These are phyloP conservation scores for Ceratobasidium theobromae DNA, from an alignment of 1,284 basidiomycete species.

Conservation along the genomic window DNA sequence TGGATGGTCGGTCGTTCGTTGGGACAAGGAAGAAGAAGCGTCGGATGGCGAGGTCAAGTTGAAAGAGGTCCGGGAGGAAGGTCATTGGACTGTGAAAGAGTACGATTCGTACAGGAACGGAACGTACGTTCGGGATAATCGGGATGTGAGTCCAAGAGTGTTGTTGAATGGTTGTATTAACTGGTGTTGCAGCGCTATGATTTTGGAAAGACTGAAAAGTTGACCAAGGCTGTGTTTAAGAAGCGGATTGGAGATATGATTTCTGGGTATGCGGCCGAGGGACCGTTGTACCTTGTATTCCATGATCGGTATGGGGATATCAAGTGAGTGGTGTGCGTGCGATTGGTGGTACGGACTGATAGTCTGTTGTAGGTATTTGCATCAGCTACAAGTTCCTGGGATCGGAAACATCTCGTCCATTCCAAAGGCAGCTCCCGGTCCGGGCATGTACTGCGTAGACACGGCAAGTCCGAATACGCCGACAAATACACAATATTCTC, in stretches of 20 bases:
- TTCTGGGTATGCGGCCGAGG: slow-evolving; percentile 46
- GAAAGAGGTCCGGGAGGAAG: slow-evolving; percentile 39
- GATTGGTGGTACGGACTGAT: neutral
- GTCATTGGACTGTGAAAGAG: slow-evolving; percentile 69
- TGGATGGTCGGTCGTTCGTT: slow-evolving; percentile 64
- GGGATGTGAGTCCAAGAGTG: slow-evolving; percentile 51
- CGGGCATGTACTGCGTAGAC: slow-evolving; percentile 66
- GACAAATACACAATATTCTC: neutral
- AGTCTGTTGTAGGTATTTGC: slow-evolving; percentile 52
- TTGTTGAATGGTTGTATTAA: neutral
- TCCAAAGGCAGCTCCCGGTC: slow-evolving; percentile 54
- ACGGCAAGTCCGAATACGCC: slow-evolving; percentile 48
- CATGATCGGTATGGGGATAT: slow-evolving; percentile 75
- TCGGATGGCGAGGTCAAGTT: slow-evolving; percentile 13
- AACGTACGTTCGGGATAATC: slow-evolving; percentile 61
- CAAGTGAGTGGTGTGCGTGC: slow-evolving; percentile 50
- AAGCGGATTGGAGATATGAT: slow-evolving; percentile 55
- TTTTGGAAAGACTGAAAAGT: slow-evolving; percentile 61
- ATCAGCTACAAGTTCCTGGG: slow-evolving; percentile 55
- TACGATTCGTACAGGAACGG: slow-evolving; percentile 58
- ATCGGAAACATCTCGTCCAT: slow-evolving; percentile 56
- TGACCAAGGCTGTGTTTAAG: slow-evolving; percentile 57
- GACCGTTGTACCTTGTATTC: slow-evolving; percentile 76
- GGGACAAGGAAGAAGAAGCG: slow-evolving; percentile 52
- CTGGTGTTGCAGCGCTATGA: slow-evolving; percentile 54